These are phyloP conservation scores for Verbascum thapsus DNA, from an alignment of 257 asterid genomes.

Conservation along the genomic window DNA sequence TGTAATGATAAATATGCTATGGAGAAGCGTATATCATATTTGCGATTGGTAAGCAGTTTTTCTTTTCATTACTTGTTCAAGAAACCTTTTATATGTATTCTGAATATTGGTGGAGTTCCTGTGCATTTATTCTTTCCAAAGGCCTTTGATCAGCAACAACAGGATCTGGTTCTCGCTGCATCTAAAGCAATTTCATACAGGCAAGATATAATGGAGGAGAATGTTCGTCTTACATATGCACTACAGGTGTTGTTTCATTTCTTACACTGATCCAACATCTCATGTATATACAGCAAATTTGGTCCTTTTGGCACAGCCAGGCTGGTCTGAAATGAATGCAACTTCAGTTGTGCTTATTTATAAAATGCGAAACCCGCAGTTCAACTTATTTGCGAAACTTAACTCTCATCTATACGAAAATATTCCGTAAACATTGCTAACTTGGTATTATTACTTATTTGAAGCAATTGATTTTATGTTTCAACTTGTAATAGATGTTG, in stretches of 20 bases:
- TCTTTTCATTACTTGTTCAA: slow-evolving; percentile 26
- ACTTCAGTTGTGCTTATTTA: slow-evolving; percentile 11
- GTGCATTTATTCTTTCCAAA: slow-evolving; percentile 34
- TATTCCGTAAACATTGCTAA: slow-evolving; percentile 9
- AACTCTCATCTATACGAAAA: slow-evolving; percentile 13
- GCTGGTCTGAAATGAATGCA: slow-evolving; percentile 17
- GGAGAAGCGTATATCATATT: slow-evolving; percentile 93
- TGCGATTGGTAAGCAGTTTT: slow-evolving; percentile 79
- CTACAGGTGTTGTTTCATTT: slow-evolving; percentile 64
- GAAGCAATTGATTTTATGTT: slow-evolving; percentile 26
- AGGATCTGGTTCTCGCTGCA: slow-evolving; percentile 97
- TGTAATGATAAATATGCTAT: slow-evolving; percentile 78
- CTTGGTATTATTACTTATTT: slow-evolving; percentile 12
- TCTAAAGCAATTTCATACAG: slow-evolving; percentile 96
- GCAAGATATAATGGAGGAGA: slow-evolving; percentile 97
- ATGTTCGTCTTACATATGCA: slow-evolving; percentile 93
- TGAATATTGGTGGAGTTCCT: slow-evolving; percentile 27
- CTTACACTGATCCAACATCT: background rate
- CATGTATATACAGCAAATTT: slow-evolving; percentile 22
- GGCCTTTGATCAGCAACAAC: slow-evolving; percentile 99
- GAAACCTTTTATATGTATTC: slow-evolving; percentile 22
- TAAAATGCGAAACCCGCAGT: background rate
- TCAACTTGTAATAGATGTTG: slow-evolving; percentile 21
- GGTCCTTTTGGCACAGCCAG: slow-evolving; percentile 27
- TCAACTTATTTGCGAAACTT: slow-evolving; percentile 23